Evolutionary conservation across 192 early-diverging fungal species (phyloP).

Genomic region (Paraglomus brasilianum): DNA sequence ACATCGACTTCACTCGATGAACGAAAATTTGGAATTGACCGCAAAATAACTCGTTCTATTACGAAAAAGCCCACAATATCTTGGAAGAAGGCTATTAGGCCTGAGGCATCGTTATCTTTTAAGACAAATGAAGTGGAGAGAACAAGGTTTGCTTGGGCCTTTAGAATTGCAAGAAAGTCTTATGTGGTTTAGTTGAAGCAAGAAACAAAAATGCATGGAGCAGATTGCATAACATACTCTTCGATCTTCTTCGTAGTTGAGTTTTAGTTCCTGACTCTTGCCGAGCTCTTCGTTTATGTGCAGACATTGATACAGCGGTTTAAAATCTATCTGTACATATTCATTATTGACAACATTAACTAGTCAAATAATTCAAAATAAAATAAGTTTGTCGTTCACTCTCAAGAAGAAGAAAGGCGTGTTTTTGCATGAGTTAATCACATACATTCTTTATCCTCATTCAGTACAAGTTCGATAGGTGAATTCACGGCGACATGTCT

Average conservation of each 20-base stretch:
- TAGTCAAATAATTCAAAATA: constrained; percentile 32
- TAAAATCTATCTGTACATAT: constrained; percentile 83
- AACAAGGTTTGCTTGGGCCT: constrained; percentile 88
- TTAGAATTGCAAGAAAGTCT: background rate
- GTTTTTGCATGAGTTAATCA: background rate
- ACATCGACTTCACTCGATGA: constrained; percentile 77
- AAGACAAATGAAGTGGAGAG: constrained; percentile 71
- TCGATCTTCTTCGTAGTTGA: constrained; percentile 88
- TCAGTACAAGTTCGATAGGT: constrained; percentile 76
- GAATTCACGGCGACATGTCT: constrained; percentile 65
- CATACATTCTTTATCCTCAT: constrained; percentile 78
- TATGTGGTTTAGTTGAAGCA: background rate
- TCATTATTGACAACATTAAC: constrained; percentile 66
- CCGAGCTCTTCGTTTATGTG: constrained; percentile 96
- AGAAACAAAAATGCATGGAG: background rate
- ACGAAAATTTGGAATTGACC: constrained; percentile 87
- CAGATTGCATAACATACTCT: constrained; percentile 43
- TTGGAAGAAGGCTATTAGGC: constrained; percentile 74
- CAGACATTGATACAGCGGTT: constrained; percentile 92
- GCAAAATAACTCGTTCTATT: constrained; percentile 85
- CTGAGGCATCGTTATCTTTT: constrained; percentile 60
- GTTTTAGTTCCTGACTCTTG: constrained; percentile 79
- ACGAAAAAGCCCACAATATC: constrained; percentile 97
- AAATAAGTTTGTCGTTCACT: background rate
- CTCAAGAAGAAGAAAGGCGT: background rate